Base-by-base conservation (phyloP, 805 yeast species). In the Debaryomyces tyrocola region DNA sequence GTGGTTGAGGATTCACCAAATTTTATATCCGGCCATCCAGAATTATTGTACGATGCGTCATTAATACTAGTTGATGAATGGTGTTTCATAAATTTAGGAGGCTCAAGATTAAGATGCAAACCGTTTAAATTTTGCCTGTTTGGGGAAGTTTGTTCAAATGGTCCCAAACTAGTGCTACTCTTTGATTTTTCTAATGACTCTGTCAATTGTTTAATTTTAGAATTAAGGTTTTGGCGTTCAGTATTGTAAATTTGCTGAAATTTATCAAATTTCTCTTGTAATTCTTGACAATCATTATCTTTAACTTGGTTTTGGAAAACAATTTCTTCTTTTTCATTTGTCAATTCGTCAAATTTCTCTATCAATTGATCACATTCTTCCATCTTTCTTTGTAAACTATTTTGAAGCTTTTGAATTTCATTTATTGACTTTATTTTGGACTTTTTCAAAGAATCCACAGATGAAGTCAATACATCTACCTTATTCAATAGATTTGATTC, bases 401-500 rank as follows among this genome's bases (percentile, higher is more conserved):
- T 37, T 29, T 51, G 56, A 4, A 57, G 41, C 24, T 55, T 52
- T 34, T 70, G 70, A 45, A 74, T 44, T 45, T 77, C 82, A 37
- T 63, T 58, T 3, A 67, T 50, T 27, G 70, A 42, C 41, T 66
- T 67, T 4, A 47, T 29, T 44, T 66, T 65, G 2, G 57, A 47
- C 41, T 65, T 65, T 40, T 67, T 69, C 40, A 63, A 33, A 4
- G 52, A 38, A 6, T 70, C 74, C 11, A 69, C 46, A 6, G 64
- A 46, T n/a, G 50, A 37, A 3, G 61, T 46, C 21, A 73, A 52
- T 5, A 62, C 64, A 31, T 71, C 77, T 6, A 78, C 59, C 43
- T 81, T 82, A 40, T 57, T 60, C 47, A 79, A 77, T 48, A 90
- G 72, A 3, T 82, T 73, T 34, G 85, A 77, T 63, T 94, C 97